These are phyloP conservation scores for Fraxinus anomala DNA, from an alignment of 257 asterid species.

Conservation along the genomic window DNA sequence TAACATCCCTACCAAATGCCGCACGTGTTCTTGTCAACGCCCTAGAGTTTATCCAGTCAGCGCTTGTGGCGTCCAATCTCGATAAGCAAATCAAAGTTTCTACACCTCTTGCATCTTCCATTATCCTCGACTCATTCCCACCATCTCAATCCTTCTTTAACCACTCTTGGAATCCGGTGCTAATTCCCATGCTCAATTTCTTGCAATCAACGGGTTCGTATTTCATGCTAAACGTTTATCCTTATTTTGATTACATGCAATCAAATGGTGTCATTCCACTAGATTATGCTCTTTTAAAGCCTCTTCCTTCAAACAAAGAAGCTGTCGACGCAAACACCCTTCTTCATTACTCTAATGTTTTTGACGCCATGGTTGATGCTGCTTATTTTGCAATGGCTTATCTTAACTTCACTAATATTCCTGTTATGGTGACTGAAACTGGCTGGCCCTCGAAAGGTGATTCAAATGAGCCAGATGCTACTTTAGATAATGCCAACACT, in stretches of 20 bases:
- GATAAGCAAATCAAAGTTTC: constrained; percentile 72
- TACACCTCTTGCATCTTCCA: constrained; percentile 70
- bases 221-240: constrained; percentile 77
- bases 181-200: constrained; percentile 64
- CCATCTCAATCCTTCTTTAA: constrained; percentile 82
- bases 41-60: constrained; percentile 69
- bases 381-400: constrained; percentile 81
- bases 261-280: constrained; percentile 77
- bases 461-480: constrained; percentile 77
- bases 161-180: constrained; percentile 55
- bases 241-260: constrained; percentile 67
- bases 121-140: constrained; percentile 76
- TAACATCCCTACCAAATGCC: constrained; percentile 61
- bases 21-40: constrained; percentile 63
- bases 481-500: constrained; percentile 73
- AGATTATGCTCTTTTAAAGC: constrained; percentile 80
- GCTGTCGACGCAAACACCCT: constrained; percentile 88
- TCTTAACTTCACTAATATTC: constrained; percentile 79
- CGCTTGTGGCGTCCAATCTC: constrained; percentile 76
- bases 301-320: constrained; percentile 75
- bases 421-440: constrained; percentile 74
- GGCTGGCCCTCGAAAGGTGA: constrained; percentile 97
- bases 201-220: constrained; percentile 64
- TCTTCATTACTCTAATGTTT: constrained; percentile 77
- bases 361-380: constrained; percentile 89